Evolutionary conservation across 164 flowering plant genomes (phyloP), one percentile per base, ranked within the genome.

Genomic region (Magnolia kwangsiensis): DNA sequence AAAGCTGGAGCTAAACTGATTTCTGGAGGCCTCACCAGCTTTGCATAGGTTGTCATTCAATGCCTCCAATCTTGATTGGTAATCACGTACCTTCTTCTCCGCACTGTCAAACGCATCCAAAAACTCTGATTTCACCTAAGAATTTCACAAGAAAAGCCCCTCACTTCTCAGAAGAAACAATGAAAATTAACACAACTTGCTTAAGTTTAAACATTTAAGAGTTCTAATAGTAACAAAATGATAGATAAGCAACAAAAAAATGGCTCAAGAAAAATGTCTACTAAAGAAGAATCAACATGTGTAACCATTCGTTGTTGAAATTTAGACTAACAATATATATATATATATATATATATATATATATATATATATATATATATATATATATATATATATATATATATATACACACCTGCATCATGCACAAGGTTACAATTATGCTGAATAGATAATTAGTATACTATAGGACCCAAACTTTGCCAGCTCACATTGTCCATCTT

Each of bases 81-180:
- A 90, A 78, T 92, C 91, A 31, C 59, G 77, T 4, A 84, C 87
- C 79, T 89, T 88, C 84, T 91, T 92, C 87, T 91, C 98, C 37
- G 92, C 93, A 74, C 78, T 87, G 74, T 82, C 86, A 71, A 90
- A 83, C 13, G 97, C 92, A 81, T 90, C 99, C n/a, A 92, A 59
- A 81, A 93, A 88, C 77, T 95, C 98, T 0, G 98, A 74, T 81
- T 93, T 95, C 2, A 95, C 99, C 98, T 95, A 73, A 67, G 67
- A 72, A 31, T 16, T 64, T 64, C 24, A 64, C 19, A 3, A 49
- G 45, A 58, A 76, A 65, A 37, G 20, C 55, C 13, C 31, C 13
- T 20, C 2, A 63, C 29, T 65, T 66, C 45, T 21, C 71, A 65
- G 63, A 21, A 37, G 13, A 63, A 2, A 19, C 50, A 21, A 55